Base-by-base conservation (phyloP, 192 early-diverging fungal species). In the Backusella parvicylindrica region DNA sequence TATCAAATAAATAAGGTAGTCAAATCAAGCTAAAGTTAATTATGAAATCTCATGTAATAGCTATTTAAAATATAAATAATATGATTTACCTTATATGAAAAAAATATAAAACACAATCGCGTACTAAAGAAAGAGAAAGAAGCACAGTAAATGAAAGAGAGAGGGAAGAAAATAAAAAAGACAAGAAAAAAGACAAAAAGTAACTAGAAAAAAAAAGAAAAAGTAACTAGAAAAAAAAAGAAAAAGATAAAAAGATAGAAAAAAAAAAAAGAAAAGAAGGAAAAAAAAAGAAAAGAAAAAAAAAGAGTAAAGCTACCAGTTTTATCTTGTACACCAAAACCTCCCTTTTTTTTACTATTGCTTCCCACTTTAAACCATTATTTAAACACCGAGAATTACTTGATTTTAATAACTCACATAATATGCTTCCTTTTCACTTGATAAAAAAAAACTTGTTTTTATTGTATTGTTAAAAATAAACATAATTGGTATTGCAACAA, bases 201-300 rank as follows among this genome's bases (percentile, higher is more conserved):
- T n/a, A n/a, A 72, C 0, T 47, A 47, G 23, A 70, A 47, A 30
- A 28, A 12, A 13, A 23, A 23, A 69, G 26, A 43, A 28, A 47
- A 32, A n/a, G n/a, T n/a, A n/a, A n/a, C n/a, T n/a, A n/a, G n/a
- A 70, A 43, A 41, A 63, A 30, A 72, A 36, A 38, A 63, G n/a
- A 72, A 53, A 38, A 28, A 38, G 30, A 70, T 50, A 37, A 36
- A 37, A 72, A 31, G 49, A 35, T 33, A 38, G 11, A 28, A 23
- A 28, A 60, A 60, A 60, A 60, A 23, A 60, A 60, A 60, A 50
- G 9, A 50, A 47, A 28, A 43, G 31, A 32, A 49, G 53, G n/a
- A 56, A 60, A 26, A 36, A 50, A 53, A 53, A 56, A 11, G 2
- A 56, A 53, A 21, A 21, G 8, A 53, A 53, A 21, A 28, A 21